Conservation (phyloP, 73 alveolate species). For the Uronychia binucleata region DNA sequence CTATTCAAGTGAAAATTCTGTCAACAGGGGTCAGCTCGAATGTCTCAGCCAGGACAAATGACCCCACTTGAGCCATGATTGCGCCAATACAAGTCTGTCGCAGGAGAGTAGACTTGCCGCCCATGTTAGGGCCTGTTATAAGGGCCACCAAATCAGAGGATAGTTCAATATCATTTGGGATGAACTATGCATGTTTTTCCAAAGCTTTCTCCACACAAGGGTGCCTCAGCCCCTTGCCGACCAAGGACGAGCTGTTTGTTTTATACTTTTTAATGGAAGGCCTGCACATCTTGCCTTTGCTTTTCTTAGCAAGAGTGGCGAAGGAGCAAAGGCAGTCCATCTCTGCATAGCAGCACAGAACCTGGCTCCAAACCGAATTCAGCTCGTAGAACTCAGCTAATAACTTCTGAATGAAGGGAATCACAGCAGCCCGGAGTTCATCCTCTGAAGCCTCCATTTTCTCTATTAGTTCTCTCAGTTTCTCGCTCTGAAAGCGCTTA, state of each 20-base stretch:
- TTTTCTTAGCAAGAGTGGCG: constrained; percentile 14
- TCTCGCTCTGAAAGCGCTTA: constrained; percentile 63
- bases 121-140: constrained; percentile 98
- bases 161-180: background rate
- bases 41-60: constrained; percentile 93
- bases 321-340: constrained; percentile 44
- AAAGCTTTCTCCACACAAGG: constrained; percentile 33
- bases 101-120: constrained; percentile 95
- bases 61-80: constrained; percentile 96
- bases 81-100: constrained; percentile 90
- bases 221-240: constrained; percentile 41
- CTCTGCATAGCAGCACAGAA: constrained; percentile 31
- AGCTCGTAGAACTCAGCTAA: constrained; percentile 22
- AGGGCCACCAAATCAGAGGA: background rate
- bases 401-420: constrained; percentile 33
- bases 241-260: constrained; percentile 12
- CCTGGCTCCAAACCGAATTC: constrained; percentile 13
- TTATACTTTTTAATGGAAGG: constrained; percentile 20
- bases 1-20: constrained; percentile 95
- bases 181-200: constrained; percentile 5
- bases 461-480: constrained; percentile 48
- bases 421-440: constrained; percentile 23
- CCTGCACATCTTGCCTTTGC: constrained; percentile 46
- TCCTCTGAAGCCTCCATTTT: constrained; percentile 69
- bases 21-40: constrained; percentile 82